phyloP scores from a whole-genome alignment of 495 filamentous ascomycete species.

The Tuber calosporum region DNA sequence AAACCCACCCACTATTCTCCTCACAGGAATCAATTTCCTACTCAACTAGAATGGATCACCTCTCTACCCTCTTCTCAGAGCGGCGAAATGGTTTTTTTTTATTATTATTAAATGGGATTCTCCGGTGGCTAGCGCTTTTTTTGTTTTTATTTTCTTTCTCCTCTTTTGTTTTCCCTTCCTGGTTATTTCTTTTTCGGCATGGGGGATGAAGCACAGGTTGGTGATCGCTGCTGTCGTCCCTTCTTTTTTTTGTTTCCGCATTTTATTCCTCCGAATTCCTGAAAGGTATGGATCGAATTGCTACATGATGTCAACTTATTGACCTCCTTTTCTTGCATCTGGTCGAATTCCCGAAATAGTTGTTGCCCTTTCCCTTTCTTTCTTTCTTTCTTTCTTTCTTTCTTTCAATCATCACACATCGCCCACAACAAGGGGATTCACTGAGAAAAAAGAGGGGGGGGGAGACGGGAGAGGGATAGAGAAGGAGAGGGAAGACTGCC shows the following conservation, averaged over 20 bases:
- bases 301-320: background rate
- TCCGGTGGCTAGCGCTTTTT: conserved; percentile 2
- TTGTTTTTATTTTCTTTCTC: background rate
- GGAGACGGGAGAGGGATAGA: background rate
- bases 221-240: background rate
- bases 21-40: background rate
- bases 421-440: background rate
- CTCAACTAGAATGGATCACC: conserved; percentile 1
- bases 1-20: background rate
- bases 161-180: background rate
- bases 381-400: no score
- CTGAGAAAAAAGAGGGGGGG: background rate
- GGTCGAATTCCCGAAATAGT: background rate
- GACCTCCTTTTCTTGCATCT: background rate
- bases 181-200: background rate
- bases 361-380: background rate
- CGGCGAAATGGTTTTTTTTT: background rate
- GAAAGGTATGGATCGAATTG: background rate
- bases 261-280: background rate
- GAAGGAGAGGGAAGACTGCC: background rate
- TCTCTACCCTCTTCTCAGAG: background rate
- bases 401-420: background rate
- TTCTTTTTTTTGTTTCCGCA: background rate
- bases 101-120: conserved; percentile 1
- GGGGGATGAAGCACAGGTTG: background rate